These are phyloP conservation scores for Candida verbasci DNA, from an alignment of 805 yeast species.

Conservation along the genomic window DNA sequence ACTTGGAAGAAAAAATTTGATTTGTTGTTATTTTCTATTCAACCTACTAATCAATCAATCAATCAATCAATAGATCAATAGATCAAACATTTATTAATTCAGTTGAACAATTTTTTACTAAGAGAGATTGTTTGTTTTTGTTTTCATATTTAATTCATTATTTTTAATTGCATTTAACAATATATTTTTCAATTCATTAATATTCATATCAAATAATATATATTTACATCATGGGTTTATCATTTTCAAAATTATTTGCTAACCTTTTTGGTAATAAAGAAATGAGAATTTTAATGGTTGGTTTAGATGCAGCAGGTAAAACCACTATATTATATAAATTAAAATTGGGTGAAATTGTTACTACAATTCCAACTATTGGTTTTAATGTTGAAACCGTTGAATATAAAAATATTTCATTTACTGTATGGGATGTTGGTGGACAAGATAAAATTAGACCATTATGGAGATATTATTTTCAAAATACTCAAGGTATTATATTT, in stretches of 20 bases:
- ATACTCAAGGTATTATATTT: constrained; percentile 97
- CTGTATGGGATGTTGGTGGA: constrained; percentile 99
- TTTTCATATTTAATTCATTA: background rate
- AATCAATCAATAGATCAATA: constrained; percentile 1
- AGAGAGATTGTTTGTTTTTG: background rate
- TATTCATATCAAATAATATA: background rate
- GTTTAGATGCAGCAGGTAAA: constrained; percentile 98
- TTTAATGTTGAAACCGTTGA: constrained; percentile 97
- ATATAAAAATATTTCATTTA: constrained; percentile 93
- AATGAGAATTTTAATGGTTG: constrained; percentile 97
- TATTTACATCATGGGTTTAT: constrained; percentile 72
- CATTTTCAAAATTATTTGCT: constrained; percentile 87
- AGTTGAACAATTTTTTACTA: too few species aligned
- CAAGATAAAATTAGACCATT: constrained; percentile 98
- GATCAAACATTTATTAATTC: too few species aligned
- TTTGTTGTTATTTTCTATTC: constrained; percentile 8
- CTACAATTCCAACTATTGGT: constrained; percentile 95
- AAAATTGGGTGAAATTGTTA: constrained; percentile 92
- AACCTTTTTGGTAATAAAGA: constrained; percentile 97
- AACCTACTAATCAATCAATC: background rate
- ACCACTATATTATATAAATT: constrained; percentile 93
- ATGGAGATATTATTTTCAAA: constrained; percentile 99
- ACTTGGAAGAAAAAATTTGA: constrained; percentile 5
- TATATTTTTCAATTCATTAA: background rate
- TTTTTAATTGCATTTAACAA: background rate